Evolutionary conservation across 176 grass and related monocot genomes (phyloP).

Genomic region (Aegilops speltoides): DNA sequence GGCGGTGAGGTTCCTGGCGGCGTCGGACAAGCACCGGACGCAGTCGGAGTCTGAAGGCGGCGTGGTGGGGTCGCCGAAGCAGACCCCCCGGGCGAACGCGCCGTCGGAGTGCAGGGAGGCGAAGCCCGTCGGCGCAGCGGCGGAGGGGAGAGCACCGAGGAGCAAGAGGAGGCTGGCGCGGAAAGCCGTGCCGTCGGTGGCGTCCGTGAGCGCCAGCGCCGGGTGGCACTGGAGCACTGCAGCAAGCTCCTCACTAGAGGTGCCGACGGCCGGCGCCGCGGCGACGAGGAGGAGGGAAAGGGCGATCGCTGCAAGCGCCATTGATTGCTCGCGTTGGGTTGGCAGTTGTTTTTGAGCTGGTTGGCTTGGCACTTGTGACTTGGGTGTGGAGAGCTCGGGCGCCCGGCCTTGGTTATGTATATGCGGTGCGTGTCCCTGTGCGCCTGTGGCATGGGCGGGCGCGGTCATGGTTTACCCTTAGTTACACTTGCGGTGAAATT

Average conservation of each 20-base stretch:
- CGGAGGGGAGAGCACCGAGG: not conserved
- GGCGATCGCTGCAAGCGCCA: not conserved
- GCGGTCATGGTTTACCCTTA: too few species aligned
- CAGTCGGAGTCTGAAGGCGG: not conserved
- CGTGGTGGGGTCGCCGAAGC: not conserved
- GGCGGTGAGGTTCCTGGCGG: not conserved
- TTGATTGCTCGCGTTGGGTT: not conserved
- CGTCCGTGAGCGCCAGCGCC: not conserved
- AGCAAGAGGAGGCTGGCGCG: not conserved
- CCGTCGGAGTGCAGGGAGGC: not conserved
- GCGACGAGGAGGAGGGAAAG: not conserved
- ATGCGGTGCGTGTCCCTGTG: too few species aligned
- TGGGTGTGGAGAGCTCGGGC: too few species aligned
- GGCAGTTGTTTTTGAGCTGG: too few species aligned
- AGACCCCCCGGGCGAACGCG: conserved; percentile 1
- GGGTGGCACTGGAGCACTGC: not conserved
- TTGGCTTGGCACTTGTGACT: too few species aligned
- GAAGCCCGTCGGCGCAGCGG: not conserved
- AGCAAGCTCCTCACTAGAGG: not conserved
- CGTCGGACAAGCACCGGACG: not conserved
- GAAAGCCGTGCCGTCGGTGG: not conserved
- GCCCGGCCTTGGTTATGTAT: too few species aligned
- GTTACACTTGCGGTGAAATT: too few species aligned
- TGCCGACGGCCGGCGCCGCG: not conserved
- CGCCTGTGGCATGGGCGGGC: too few species aligned